Percentiles rank a stretch among this genome's conserved stretches.
Evolutionary conservation across 768 basidiomycete genomes (phyloP).

Genomic region (Xerocomus brunneocitrinus): DNA sequence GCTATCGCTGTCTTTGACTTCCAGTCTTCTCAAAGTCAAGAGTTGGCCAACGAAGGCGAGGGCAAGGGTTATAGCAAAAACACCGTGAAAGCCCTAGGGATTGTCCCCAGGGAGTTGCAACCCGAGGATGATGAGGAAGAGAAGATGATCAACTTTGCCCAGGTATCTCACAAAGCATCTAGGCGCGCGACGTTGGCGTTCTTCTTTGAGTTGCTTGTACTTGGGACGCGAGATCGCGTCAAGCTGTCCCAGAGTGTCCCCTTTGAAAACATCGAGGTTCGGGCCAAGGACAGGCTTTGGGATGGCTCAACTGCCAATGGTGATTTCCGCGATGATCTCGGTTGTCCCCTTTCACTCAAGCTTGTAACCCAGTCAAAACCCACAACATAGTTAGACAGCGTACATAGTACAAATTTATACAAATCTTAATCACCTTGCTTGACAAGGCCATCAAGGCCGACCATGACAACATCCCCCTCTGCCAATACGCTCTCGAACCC

Average conservation of each 20-base stretch:
- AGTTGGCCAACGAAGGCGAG: constrained; percentile 45
- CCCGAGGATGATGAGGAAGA: constrained; percentile 48
- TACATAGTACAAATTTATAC: no score
- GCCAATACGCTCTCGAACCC: constrained; percentile 7
- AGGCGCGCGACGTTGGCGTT: constrained; percentile 91
- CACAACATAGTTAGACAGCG: no score
- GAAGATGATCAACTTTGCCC: constrained; percentile 70
- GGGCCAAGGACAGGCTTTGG: no score
- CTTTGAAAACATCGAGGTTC: no score
- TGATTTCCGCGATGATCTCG: no score
- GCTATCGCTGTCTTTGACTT: constrained; percentile 78
- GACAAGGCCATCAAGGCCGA: constrained; percentile 11
- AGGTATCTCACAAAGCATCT: constrained; percentile 79
- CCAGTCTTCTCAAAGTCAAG: constrained; percentile 49
- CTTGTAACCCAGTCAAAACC: no score
- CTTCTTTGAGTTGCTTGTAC: constrained; percentile 95
- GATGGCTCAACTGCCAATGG: no score
- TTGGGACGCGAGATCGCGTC: constrained; percentile 89
- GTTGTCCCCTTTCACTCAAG: no score
- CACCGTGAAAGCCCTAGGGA: constrained; percentile 75
- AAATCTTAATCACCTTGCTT: no score
- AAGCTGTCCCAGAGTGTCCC: constrained; percentile 68
- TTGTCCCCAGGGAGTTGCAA: constrained; percentile 70
- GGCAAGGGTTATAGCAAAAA: constrained; percentile 83
- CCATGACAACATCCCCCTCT: constrained; percentile 4